phyloP scores from a whole-genome alignment of 1,284 basidiomycete species.

The Wolfiporia cocos region DNA sequence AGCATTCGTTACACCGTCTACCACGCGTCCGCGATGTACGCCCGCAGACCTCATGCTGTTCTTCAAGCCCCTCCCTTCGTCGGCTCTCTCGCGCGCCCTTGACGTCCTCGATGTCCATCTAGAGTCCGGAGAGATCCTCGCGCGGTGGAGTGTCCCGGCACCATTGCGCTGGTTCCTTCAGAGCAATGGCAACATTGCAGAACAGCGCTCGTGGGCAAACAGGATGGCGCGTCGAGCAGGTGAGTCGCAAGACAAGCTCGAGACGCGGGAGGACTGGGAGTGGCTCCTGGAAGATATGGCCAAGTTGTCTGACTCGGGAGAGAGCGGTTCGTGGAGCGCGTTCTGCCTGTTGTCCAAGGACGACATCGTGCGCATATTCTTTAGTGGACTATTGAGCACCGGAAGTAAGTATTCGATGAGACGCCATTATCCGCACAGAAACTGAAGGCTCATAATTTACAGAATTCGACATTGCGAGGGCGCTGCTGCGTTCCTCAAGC shows the following conservation, averaged over 20 bases:
- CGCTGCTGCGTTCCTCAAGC: slow-evolving; percentile 51
- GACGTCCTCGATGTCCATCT: slow-evolving; percentile 91
- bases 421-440: slow-evolving; percentile 9
- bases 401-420: slow-evolving; percentile 67
- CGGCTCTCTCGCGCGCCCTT: slow-evolving; percentile 73
- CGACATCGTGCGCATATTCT: slow-evolving; percentile 76
- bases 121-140: slow-evolving; percentile 87
- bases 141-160: slow-evolving; percentile 79
- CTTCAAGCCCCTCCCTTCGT: slow-evolving; percentile 70
- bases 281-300: slow-evolving; percentile 86
- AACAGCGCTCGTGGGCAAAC: slow-evolving; percentile 84
- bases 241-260: slow-evolving; percentile 45
- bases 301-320: slow-evolving; percentile 66
- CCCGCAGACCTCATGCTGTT: slow-evolving; percentile 77
- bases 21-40: slow-evolving; percentile 46
- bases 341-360: slow-evolving; percentile 70
- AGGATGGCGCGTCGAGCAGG: slow-evolving; percentile 76
- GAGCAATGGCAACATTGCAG: slow-evolving; percentile 55
- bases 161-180: slow-evolving; percentile 83
- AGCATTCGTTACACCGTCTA: slow-evolving; percentile 72
- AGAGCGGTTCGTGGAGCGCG: slow-evolving; percentile 59
- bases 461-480: slow-evolving; percentile 80
- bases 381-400: slow-evolving; percentile 77
- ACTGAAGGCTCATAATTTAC: slow-evolving; percentile 3
- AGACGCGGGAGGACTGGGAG: slow-evolving; percentile 74